These are phyloP conservation scores for Sporopachydermia lactativora DNA, from an alignment of 805 yeast species.

Conservation along the genomic window DNA sequence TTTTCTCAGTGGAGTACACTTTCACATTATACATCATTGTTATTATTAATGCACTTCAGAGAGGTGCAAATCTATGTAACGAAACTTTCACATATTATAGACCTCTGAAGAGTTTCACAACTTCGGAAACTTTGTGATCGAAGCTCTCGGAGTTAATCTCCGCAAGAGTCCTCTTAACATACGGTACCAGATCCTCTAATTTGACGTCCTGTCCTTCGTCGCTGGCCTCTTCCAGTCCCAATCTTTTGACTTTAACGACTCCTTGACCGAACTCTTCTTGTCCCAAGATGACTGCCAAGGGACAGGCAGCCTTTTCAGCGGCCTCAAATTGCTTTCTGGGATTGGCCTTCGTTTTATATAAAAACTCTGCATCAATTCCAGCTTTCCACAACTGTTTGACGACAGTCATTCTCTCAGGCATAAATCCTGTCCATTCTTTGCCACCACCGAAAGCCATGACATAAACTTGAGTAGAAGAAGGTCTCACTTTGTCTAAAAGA, in stretches of 20 bases:
- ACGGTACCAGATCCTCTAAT: constrained; percentile 41
- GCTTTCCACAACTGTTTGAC: constrained; percentile 76
- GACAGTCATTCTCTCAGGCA: constrained; percentile 81
- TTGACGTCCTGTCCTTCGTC: constrained; percentile 76
- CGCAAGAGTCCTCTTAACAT: constrained; percentile 35
- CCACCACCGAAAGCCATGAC: constrained; percentile 99
- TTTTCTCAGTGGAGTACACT: no score
- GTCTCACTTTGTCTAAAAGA: constrained; percentile 48
- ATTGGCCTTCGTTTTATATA: constrained; percentile 88
- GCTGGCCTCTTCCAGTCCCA: constrained; percentile 79
- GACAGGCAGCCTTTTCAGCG: constrained; percentile 89
- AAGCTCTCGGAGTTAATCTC: constrained; percentile 28
- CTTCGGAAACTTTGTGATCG: constrained; percentile 43
- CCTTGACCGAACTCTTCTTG: constrained; percentile 85
- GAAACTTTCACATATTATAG: no score
- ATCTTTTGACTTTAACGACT: constrained; percentile 67
- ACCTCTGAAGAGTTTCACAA: constrained; percentile 47
- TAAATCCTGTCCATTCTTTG: constrained; percentile 85
- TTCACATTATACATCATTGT: no score
- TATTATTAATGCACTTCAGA: no score
- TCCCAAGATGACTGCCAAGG: constrained; percentile 84
- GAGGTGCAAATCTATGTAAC: no score
- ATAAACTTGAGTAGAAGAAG: constrained; percentile 84
- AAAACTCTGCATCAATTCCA: constrained; percentile 82
- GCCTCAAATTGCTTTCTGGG: constrained; percentile 95